phyloP scores from a whole-genome alignment of 2,329 filamentous ascomycete genomes.

The Ramichloridium luteum region DNA sequence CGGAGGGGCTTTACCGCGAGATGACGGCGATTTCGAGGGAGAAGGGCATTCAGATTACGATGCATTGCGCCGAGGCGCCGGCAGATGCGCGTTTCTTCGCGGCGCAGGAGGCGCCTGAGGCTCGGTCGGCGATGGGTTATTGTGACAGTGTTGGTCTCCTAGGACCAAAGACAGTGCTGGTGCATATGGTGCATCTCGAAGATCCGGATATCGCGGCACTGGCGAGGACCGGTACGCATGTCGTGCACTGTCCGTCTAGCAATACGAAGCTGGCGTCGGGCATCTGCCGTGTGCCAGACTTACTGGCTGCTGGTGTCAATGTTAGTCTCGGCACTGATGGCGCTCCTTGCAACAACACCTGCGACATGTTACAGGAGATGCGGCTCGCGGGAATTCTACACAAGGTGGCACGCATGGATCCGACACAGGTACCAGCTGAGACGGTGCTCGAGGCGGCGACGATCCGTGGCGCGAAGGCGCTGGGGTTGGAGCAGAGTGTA shows the following conservation, averaged over 20 bases:
- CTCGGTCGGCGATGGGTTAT: constrained; percentile 34
- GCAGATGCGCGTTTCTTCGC: constrained; percentile 25
- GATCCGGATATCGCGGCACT: constrained; percentile 31
- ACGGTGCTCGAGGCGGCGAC: constrained; percentile 41
- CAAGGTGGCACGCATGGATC: constrained; percentile 32
- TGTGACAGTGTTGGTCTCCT: constrained; percentile 29
- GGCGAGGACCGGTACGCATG: constrained; percentile 30
- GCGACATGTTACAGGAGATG: constrained; percentile 43
- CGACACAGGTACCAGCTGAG: constrained; percentile 33
- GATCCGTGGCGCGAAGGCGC: constrained; percentile 37
- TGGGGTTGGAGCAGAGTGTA: constrained; percentile 29
- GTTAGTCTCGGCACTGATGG: constrained; percentile 41
- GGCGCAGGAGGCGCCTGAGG: too few relatives aligned
- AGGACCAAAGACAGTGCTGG: constrained; percentile 35
- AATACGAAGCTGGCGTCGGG: constrained; percentile 43
- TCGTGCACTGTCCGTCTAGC: constrained; percentile 41
- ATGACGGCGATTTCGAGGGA: constrained; percentile 23
- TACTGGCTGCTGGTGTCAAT: constrained; percentile 34
- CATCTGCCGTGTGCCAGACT: constrained; percentile 35
- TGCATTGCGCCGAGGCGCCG: constrained; percentile 20
- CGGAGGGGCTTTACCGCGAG: constrained; percentile 23
- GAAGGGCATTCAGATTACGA: constrained; percentile 23
- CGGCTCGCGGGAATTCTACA: constrained; percentile 40
- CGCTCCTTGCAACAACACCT: constrained; percentile 41
- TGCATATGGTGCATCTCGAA: constrained; percentile 42